phyloP scores from a whole-genome alignment of 2,329 filamentous ascomycete species.

The Phaeosphaeriaceae sp. region DNA sequence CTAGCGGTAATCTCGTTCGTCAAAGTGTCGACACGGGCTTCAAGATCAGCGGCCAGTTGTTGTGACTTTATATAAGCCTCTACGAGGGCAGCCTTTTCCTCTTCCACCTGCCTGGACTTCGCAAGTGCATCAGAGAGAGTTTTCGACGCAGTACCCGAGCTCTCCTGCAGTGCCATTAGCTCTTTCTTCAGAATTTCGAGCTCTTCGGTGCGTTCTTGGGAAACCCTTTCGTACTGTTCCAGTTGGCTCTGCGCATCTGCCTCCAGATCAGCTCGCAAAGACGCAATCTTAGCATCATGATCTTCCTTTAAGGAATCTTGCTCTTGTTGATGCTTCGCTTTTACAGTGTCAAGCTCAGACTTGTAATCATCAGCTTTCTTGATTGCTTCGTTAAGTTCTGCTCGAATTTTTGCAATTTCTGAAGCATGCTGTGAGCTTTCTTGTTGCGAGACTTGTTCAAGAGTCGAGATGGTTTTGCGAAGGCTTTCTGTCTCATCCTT shows the following conservation, averaged over 20 bases:
- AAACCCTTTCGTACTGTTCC: constrained; percentile 30
- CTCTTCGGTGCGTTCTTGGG: constrained; percentile 26
- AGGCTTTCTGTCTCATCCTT: constrained; percentile 38
- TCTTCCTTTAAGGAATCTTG: constrained; percentile 40
- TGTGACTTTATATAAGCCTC: constrained; percentile 31
- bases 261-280: constrained; percentile 43
- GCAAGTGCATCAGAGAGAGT: constrained; percentile 29
- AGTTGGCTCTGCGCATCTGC: constrained; percentile 43
- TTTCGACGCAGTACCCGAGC: constrained; percentile 31
- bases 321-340: constrained; percentile 37
- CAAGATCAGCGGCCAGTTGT: constrained; percentile 28
- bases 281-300: constrained; percentile 44
- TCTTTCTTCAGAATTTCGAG: constrained; percentile 30
- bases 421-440: constrained; percentile 34
- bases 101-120: constrained; percentile 29
- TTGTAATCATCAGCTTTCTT: constrained; percentile 35
- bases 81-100: constrained; percentile 29
- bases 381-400: constrained; percentile 34
- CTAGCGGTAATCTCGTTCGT: constrained; percentile 13
- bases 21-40: constrained; percentile 30
- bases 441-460: constrained; percentile 39
- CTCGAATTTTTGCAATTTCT: constrained; percentile 27
- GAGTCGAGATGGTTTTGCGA: constrained; percentile 39
- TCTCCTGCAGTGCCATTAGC: constrained; percentile 24
- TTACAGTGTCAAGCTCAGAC: constrained; percentile 33